A percentile compares a stretch with the other conserved stretches of the same genome.
Evolutionary conservation across 192 early-diverging fungal genomes (phyloP).

Genomic region (Entomortierella parvispora): DNA sequence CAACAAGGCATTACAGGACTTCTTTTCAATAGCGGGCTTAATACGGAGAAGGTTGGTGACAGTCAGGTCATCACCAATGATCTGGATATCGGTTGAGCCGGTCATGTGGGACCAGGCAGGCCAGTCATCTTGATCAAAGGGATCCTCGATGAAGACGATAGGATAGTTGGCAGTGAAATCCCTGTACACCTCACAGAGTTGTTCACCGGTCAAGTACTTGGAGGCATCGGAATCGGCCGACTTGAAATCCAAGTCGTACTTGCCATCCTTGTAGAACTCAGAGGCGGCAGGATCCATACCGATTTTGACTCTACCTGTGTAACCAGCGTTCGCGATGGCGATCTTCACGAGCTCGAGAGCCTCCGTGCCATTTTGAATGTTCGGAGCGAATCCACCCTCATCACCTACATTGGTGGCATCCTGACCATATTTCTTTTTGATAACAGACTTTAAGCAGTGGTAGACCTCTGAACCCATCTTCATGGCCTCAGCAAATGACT

Average conservation of each 20-base stretch:
- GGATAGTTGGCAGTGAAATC: constrained; percentile 86
- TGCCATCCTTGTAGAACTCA: no score
- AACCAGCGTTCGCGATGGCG: constrained; percentile 94
- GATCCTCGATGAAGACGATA: constrained; percentile 97
- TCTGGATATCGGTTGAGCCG: constrained; percentile 73
- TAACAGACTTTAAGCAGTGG: constrained; percentile 93
- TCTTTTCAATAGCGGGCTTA: constrained; percentile 89
- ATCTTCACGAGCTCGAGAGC: constrained; percentile 90
- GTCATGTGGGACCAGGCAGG: constrained; percentile 87
- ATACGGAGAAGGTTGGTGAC: constrained; percentile 98
- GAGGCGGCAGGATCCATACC: no score
- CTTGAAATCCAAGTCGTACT: no score
- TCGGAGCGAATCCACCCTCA: constrained; percentile 99
- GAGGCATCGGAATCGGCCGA: no score
- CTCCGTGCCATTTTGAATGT: constrained; percentile 96
- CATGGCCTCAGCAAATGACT: constrained; percentile 95
- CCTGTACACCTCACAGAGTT: constrained; percentile 86
- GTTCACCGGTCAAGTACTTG: constrained; percentile 75
- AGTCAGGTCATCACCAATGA: constrained; percentile 97
- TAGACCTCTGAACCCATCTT: constrained; percentile 98
- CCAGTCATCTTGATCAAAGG: constrained; percentile 99
- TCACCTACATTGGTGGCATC: constrained; percentile 99
- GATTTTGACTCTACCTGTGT: no score
- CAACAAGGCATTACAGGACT: constrained; percentile 92
- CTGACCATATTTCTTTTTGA: no score